A percentile compares a stretch with the other conserved stretches of the same genome.
These are phyloP conservation scores for Schoenoplectus triqueter DNA, from an alignment of 202 grass and related monocot species.

Conservation along the genomic window DNA sequence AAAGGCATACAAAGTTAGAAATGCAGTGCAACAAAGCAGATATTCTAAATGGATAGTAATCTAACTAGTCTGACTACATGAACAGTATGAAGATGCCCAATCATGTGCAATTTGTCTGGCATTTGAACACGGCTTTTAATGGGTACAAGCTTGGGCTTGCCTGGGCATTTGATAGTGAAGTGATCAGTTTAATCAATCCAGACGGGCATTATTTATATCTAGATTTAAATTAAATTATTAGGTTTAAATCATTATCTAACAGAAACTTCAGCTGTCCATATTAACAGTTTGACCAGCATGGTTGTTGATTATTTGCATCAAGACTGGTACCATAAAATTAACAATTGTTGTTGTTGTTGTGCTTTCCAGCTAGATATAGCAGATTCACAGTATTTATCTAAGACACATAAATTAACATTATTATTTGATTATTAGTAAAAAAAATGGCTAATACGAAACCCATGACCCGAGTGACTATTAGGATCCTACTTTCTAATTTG, in stretches of 20 bases:
- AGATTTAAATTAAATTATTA: conserved; percentile 1
- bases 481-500: background rate
- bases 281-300: background rate
- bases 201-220: background rate
- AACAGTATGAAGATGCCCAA: background rate
- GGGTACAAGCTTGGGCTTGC: background rate
- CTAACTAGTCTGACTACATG: background rate
- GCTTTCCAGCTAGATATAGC: background rate
- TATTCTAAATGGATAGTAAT: background rate
- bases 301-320: background rate
- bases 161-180: background rate
- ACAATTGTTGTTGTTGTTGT: background rate
- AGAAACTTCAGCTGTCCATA: background rate
- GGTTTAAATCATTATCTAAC: background rate
- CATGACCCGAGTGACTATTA: background rate
- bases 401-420: background rate
- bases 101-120: background rate
- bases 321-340: background rate
- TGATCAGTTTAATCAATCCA: conserved; percentile 3
- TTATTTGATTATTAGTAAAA: background rate
- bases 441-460: background rate
- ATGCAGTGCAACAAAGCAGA: conserved; percentile 2
- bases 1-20: background rate
- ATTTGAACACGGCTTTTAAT: background rate
- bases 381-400: background rate